Percentiles rank a stretch among this genome's conserved stretches.
Conservation (phyloP, 768 basidiomycete species). For the Dioszegia hungarica region DNA sequence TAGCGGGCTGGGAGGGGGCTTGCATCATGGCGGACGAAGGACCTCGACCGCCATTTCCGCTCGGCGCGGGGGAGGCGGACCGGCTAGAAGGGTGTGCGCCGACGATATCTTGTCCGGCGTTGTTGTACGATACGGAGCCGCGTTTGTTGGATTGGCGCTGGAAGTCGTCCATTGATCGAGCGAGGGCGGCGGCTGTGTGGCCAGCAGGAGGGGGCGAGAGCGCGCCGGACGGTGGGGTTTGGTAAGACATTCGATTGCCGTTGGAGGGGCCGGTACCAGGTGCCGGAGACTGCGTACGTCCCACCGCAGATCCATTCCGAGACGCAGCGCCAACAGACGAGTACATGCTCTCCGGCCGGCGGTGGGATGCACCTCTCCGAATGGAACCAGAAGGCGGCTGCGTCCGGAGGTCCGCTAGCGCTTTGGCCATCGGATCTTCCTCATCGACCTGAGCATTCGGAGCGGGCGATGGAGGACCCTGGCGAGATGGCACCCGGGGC, state of each 20-base stretch:
- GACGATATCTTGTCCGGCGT: slow-evolving; percentile 72
- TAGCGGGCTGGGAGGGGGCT: slow-evolving; percentile 52
- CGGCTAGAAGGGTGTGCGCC: slow-evolving; percentile 71
- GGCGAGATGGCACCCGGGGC: slow-evolving; percentile 34
- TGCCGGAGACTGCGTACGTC: slow-evolving; percentile 6
- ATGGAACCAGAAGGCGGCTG: slow-evolving; percentile 47
- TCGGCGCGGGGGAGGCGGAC: slow-evolving; percentile 60
- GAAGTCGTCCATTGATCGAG: slow-evolving; percentile 50
- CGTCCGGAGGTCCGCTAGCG: slow-evolving; percentile 48
- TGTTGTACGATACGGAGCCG: slow-evolving; percentile 60
- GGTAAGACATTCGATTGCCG: slow-evolving; percentile 28
- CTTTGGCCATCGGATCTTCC: slow-evolving; percentile 51
- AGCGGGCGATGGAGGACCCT: slow-evolving; percentile 23
- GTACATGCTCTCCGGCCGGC: slow-evolving; percentile 42
- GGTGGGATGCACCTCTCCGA: slow-evolving; percentile 35
- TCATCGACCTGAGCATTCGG: slow-evolving; percentile 38
- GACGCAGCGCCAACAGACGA: slow-evolving; percentile 20
- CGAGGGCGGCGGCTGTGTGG: slow-evolving; percentile 48
- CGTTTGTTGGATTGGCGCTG: slow-evolving; percentile 42
- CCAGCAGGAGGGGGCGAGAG: slow-evolving; percentile 45
- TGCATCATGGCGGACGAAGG: slow-evolving; percentile 61
- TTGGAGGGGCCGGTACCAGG: slow-evolving; percentile 25
- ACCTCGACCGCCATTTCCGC: slow-evolving; percentile 51
- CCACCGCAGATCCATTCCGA: slow-evolving; percentile 25
- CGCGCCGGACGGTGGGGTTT: slow-evolving; percentile 29